Conservation (phyloP, 2,329 filamentous ascomycete species). For the Cordyceps javanica region DNA sequence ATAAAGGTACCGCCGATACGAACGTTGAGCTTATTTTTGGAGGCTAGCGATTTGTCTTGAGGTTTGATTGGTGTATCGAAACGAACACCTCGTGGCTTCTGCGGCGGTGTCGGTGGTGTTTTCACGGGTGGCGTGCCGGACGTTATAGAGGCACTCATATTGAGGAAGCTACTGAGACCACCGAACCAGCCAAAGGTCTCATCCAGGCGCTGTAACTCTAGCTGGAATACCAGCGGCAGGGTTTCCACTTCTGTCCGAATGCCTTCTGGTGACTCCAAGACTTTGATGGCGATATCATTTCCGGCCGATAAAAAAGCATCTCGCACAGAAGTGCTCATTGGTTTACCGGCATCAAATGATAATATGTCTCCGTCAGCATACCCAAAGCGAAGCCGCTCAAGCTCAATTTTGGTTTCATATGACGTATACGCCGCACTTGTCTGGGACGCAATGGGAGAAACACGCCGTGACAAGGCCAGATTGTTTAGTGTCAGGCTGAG, state of each 20-base stretch:
- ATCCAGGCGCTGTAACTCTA: conserved; percentile 77
- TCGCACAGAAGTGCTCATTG: conserved; percentile 53
- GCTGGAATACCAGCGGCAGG: conserved; percentile 65
- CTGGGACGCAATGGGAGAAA: not conserved
- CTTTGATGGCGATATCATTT: conserved; percentile 50
- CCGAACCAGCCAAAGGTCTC: conserved; percentile 86
- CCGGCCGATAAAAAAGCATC: conserved; percentile 53
- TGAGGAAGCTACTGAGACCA: conserved; percentile 83
- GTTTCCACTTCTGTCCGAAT: conserved; percentile 62
- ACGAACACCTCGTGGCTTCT: conserved; percentile 50
- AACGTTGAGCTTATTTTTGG: conserved; percentile 64
- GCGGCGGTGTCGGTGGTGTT: conserved; percentile 26
- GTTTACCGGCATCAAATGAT: conserved; percentile 52
- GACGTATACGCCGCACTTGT: not conserved
- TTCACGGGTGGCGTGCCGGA: conserved; percentile 55
- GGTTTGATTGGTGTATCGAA: conserved; percentile 49
- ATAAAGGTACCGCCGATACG: conserved; percentile 72
- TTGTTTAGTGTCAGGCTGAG: conserved; percentile 13
- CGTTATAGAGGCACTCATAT: conserved; percentile 77
- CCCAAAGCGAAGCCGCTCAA: conserved; percentile 56
- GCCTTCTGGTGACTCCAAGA: conserved; percentile 38
- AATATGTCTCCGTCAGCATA: conserved; percentile 58
- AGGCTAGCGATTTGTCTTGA: conserved; percentile 38
- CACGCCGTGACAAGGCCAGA: conserved; percentile 6
- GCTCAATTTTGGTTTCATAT: conserved; percentile 35